Evolutionary conservation across 1,139 yeast species (phyloP), one percentile per base, ranked within the genome.

Genomic region (Taiozyma onychis): DNA sequence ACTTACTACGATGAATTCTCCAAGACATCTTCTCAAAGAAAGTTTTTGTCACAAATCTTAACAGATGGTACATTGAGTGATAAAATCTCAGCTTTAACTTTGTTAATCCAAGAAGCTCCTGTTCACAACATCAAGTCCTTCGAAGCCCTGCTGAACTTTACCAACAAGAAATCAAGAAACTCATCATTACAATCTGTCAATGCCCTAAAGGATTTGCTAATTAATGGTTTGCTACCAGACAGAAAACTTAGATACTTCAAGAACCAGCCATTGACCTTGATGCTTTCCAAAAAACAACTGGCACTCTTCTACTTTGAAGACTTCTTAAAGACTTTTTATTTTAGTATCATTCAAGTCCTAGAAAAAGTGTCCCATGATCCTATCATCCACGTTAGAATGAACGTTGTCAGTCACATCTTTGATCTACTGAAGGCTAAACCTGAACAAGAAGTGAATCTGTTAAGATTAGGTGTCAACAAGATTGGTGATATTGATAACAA

Each of bases 71-170:
- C 99, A 0, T 76, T 93, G 59, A 85, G 83, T 61, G 99, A 93
- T 85, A 91, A 93, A 70, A 88, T 93, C 52, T 88, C 97, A 45
- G 97, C 99, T 0, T 76, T 93, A 62, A 91, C 99, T 0, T 79
- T 93, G 65, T 74, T 93, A 65, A 81, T 91, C 46, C 98, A 93
- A 66, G 99, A 93, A 70, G 90, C 98, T 3, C 99, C 99, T 6
- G 67, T 90, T 52, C 99, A 93, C 66, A 88, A 95, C 57, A 66
- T 85, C 52, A 88, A 88, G 66, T 90, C 96, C 0, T 73, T 95
- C 51, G 96, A 89, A 55, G 84, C 85, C 30, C 71, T 93, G 57
- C 67, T 88, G 51, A 77, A 80, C 8, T 87, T 85, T 70, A 89
- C 97, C 69, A 86, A 83, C 60, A 91, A 93, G 73, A 95, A 93